These are phyloP conservation scores for Trichoderma harzianum DNA, from an alignment of 2,329 filamentous ascomycete genomes.

Conservation along the genomic window DNA sequence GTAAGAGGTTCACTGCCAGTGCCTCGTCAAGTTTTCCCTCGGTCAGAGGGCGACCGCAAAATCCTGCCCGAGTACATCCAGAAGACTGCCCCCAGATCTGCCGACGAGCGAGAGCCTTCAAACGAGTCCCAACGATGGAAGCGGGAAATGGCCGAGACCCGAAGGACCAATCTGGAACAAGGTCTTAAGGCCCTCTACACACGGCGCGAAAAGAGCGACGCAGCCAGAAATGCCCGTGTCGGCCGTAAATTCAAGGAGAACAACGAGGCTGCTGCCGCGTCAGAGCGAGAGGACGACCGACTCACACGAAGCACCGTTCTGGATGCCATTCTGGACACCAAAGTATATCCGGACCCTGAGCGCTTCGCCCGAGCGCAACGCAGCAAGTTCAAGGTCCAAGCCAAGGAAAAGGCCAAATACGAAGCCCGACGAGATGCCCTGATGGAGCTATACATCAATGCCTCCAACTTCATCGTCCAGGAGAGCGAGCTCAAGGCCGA, in stretches of 20 bases:
- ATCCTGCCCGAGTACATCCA: conserved; percentile 57
- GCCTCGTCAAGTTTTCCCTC: conserved; percentile 74
- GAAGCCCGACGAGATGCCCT: conserved; percentile 66
- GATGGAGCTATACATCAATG: conserved; percentile 86
- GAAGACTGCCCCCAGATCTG: conserved; percentile 55
- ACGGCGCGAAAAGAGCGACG: conserved; percentile 54
- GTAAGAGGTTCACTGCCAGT: conserved; percentile 79
- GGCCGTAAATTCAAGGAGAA: conserved; percentile 46
- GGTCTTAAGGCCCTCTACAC: conserved; percentile 67
- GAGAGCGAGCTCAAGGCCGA: conserved; percentile 71
- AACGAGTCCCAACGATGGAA: conserved; percentile 58
- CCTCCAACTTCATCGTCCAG: conserved; percentile 79
- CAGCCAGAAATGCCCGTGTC: conserved; percentile 37
- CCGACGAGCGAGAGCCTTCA: conserved; percentile 35
- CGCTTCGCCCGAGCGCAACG: conserved; percentile 54
- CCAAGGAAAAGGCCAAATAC: conserved; percentile 44
- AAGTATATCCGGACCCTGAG: conserved; percentile 58
- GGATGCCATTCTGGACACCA: conserved; percentile 44
- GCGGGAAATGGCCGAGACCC: conserved; percentile 65
- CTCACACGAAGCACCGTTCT: conserved; percentile 69
- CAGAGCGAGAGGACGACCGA: conserved; percentile 71
- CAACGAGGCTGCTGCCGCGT: conserved; percentile 52
- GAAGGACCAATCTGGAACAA: conserved; percentile 68
- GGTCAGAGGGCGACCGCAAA: conserved; percentile 57
- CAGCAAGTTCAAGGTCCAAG: conserved; percentile 43